Conservation (phyloP, 1,139 yeast species). For the Schizosaccharomyces versatilis region DNA sequence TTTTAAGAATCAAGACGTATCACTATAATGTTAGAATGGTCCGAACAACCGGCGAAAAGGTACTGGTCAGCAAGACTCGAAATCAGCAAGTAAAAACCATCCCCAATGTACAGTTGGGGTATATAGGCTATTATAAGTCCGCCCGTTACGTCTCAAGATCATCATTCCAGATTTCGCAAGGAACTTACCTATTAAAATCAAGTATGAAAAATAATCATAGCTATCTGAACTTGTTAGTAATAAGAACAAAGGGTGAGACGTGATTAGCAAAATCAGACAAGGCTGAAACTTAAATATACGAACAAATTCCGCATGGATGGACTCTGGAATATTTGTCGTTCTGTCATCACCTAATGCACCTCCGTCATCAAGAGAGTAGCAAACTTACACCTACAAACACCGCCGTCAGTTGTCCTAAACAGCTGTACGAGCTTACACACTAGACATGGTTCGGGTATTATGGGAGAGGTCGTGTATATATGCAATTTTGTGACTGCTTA, state of each 20-base stretch:
- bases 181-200: background rate
- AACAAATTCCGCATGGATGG: background rate
- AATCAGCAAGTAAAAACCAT: background rate
- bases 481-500: background rate
- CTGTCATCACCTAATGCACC: background rate
- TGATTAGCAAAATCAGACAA: background rate
- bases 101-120: slow-evolving; percentile 1
- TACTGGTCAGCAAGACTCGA: background rate
- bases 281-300: slow-evolving; percentile 1
- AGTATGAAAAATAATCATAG: background rate
- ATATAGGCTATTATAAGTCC: background rate
- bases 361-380: background rate
- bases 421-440: background rate
- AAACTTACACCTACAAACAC: background rate
- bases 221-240: background rate
- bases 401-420: background rate
- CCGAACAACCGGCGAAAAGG: too few species aligned
- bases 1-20: too few species aligned
- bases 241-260: background rate
- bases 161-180: background rate
- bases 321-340: background rate
- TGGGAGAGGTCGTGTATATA: background rate
- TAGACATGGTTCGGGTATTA: background rate
- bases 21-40: too few species aligned
- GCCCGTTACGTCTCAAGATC: slow-evolving; percentile 1